Evolutionary conservation across 805 yeast genomes (phyloP).

Genomic region (Pichia cephalocereana): DNA sequence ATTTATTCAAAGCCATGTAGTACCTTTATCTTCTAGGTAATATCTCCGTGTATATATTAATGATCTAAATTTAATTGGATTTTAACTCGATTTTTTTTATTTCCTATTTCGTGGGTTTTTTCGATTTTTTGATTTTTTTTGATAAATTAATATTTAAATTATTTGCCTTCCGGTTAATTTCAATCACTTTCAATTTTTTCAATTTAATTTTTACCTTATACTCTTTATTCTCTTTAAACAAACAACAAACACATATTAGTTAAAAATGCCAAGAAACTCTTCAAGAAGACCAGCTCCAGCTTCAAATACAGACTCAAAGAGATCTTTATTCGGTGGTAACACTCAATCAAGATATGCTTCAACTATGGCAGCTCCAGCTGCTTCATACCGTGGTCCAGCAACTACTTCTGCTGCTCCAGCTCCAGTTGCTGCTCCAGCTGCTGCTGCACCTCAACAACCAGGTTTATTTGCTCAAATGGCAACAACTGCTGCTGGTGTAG

Average conservation of each 20-base stretch:
- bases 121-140: too few species aligned
- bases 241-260: neutral
- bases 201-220: neutral
- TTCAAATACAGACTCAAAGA: slow-evolving; percentile 19
- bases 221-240: neutral
- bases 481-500: slow-evolving; percentile 98
- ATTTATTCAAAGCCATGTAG: too few species aligned
- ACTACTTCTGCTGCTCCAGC: slow-evolving; percentile 29
- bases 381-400: slow-evolving; percentile 28
- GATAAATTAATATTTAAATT: neutral
- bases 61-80: too few species aligned
- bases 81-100: too few species aligned
- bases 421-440: slow-evolving; percentile 30
- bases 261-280: slow-evolving; percentile 27
- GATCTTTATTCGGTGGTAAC: slow-evolving; percentile 16
- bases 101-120: too few species aligned
- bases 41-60: too few species aligned
- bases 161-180: neutral
- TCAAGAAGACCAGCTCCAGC: slow-evolving; percentile 37
- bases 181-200: neutral
- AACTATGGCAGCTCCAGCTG: slow-evolving; percentile 58
- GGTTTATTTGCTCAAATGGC: slow-evolving; percentile 98
- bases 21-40: too few species aligned
- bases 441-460: slow-evolving; percentile 51
- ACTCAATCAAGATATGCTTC: slow-evolving; percentile 60